These are phyloP conservation scores for Acrodontium crateriforme DNA, from an alignment of 2,329 filamentous ascomycete species.

Conservation along the genomic window DNA sequence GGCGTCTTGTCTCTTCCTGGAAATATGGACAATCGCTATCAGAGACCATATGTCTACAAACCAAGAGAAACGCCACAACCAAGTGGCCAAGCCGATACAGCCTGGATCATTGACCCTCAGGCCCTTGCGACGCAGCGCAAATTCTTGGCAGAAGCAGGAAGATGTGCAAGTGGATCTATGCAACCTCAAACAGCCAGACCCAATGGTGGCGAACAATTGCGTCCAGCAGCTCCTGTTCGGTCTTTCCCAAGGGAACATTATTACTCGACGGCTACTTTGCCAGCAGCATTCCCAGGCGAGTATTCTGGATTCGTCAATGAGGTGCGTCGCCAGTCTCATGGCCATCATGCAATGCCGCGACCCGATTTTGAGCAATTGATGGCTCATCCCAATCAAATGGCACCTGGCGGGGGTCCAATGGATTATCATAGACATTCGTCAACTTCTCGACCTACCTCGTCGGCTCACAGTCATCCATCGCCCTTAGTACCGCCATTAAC, in stretches of 20 bases:
- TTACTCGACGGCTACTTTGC: slow-evolving; percentile 22
- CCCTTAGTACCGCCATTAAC: slow-evolving; percentile 18
- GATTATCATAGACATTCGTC: slow-evolving; percentile 1
- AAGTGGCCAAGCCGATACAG: slow-evolving; percentile 8
- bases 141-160: slow-evolving; percentile 14
- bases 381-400: slow-evolving; percentile 11
- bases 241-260: slow-evolving; percentile 24
- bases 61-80: slow-evolving; percentile 19
- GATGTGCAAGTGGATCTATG: slow-evolving; percentile 2
- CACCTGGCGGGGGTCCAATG: background rate
- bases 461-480: slow-evolving; percentile 18
- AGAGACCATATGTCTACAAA: slow-evolving; percentile 26
- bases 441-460: slow-evolving; percentile 11
- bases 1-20: too few species aligned
- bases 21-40: slow-evolving; percentile 6
- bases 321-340: slow-evolving; percentile 17
- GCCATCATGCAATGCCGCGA: slow-evolving; percentile 16
- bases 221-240: slow-evolving; percentile 13
- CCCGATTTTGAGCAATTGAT: slow-evolving; percentile 15
- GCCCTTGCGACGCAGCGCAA: slow-evolving; percentile 17
- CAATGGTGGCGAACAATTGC: slow-evolving; percentile 1
- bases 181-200: background rate
- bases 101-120: slow-evolving; percentile 17
- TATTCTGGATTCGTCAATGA: slow-evolving; percentile 20
- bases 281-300: slow-evolving; percentile 22